A percentile compares a stretch with the other conserved stretches of the same genome.
Evolutionary conservation across 2,329 filamentous ascomycete species (phyloP).

Genomic region (Epichloe typhina): DNA sequence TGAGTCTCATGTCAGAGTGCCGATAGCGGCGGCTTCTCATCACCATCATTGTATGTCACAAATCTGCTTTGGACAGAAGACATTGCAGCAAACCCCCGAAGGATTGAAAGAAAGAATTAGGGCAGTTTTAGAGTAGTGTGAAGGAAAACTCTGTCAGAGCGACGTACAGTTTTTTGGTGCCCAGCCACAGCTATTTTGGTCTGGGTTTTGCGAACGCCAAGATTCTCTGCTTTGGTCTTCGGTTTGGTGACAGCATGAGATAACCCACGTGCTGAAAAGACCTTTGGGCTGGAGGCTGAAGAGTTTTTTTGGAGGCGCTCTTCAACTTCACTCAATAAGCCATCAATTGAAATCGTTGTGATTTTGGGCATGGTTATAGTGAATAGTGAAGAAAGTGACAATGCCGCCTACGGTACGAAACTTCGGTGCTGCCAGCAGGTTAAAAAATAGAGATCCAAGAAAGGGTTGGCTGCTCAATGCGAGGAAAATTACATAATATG

Average conservation of each 20-base stretch:
- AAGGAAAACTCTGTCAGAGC: background rate
- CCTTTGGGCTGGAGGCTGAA: background rate
- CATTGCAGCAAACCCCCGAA: background rate
- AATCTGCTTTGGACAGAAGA: background rate
- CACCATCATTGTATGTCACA: conserved; percentile 13
- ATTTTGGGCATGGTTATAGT: background rate
- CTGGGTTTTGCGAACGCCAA: background rate
- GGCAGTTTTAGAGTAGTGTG: background rate
- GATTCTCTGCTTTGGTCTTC: background rate
- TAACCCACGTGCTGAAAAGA: background rate
- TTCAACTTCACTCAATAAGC: conserved; percentile 1
- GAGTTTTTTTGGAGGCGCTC: background rate
- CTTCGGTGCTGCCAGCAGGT: background rate
- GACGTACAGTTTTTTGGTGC: background rate
- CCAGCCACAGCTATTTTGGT: background rate
- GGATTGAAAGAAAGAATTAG: background rate
- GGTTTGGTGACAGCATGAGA: background rate
- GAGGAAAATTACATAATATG: background rate
- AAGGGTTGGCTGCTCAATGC: background rate
- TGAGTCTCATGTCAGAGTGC: conserved; percentile 25
- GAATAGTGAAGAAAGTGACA: background rate
- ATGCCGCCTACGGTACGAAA: background rate
- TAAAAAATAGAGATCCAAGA: background rate
- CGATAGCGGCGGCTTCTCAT: conserved; percentile 27
- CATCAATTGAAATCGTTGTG: background rate